phyloP scores from a whole-genome alignment of 2,329 filamentous ascomycete genomes.

The Claviceps pusilla region DNA sequence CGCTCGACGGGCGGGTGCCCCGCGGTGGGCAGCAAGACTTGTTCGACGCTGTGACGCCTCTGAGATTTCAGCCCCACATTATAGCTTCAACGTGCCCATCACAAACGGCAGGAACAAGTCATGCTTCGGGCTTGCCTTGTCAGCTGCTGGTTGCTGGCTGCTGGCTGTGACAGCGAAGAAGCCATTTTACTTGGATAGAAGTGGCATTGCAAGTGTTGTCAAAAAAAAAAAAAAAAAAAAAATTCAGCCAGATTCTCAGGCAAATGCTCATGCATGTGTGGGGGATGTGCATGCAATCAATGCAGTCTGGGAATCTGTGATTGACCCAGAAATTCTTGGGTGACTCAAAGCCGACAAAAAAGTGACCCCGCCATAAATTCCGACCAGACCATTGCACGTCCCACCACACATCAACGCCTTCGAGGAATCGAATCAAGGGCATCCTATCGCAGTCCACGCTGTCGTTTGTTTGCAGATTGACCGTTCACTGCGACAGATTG shows the following conservation, averaged over 20 bases:
- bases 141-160: neutral
- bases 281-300: no score
- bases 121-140: neutral
- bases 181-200: no score
- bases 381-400: neutral
- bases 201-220: no score
- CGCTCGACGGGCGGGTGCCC: neutral
- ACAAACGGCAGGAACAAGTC: neutral
- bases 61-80: neutral
- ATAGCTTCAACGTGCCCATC: neutral
- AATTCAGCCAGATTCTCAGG: no score
- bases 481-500: constrained; percentile 4
- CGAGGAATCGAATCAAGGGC: neutral
- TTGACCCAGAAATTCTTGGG: neutral
- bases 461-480: no score
- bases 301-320: no score
- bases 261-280: no score
- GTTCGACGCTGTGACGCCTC: neutral
- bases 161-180: no score
- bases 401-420: constrained; percentile 4
- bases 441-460: neutral
- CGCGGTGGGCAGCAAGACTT: no score
- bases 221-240: no score
- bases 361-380: constrained; percentile 3
- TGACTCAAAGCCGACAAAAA: constrained; percentile 2